A percentile compares a stretch with the other conserved stretches of the same genome.
These are phyloP conservation scores for Exophiala sideris DNA, from an alignment of 2,329 filamentous ascomycete genomes.

Conservation along the genomic window DNA sequence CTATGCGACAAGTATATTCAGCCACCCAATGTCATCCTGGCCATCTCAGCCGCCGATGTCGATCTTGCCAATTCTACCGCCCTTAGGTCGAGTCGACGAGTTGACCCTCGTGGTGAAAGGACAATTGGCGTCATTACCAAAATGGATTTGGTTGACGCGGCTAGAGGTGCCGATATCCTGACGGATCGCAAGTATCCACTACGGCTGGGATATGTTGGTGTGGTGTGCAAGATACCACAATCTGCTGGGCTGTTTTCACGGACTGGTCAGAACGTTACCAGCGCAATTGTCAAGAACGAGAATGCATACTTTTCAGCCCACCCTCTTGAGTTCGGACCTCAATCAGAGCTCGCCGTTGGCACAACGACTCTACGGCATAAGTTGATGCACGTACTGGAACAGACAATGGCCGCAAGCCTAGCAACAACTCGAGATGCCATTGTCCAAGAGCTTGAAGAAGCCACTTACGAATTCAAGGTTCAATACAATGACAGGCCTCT, in stretches of 20 bases:
- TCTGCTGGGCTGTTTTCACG: conserved; percentile 74
- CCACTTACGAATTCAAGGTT: conserved; percentile 97
- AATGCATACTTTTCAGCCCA: conserved; percentile 81
- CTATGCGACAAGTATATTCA: conserved; percentile 99
- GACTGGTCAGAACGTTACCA: conserved; percentile 73
- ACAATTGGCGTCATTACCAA: conserved; percentile 99
- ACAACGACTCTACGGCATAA: conserved; percentile 88
- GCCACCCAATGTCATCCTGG: conserved; percentile 90
- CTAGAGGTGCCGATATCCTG: conserved; percentile 72
- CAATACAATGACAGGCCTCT: conserved; percentile 97
- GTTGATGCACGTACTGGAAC: conserved; percentile 92
- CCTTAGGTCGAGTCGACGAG: conserved; percentile 79
- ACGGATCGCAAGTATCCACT: conserved; percentile 90
- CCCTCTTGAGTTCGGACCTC: conserved; percentile 71
- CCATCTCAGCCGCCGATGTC: conserved; percentile 95
- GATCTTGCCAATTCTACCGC: conserved; percentile 96
- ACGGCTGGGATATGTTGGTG: conserved; percentile 91
- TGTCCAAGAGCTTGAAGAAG: conserved; percentile 90
- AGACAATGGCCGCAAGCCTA: conserved; percentile 92
- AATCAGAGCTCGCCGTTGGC: conserved; percentile 71
- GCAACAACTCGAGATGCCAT: conserved; percentile 89
- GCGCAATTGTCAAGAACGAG: conserved; percentile 83
- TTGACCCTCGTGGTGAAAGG: conserved; percentile 89
- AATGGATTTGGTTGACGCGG: conserved; percentile 92
- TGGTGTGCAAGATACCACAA: conserved; percentile 77